Base-by-base conservation (phyloP, 2,329 filamentous ascomycete species). In the Sphaerulina musiva region DNA sequence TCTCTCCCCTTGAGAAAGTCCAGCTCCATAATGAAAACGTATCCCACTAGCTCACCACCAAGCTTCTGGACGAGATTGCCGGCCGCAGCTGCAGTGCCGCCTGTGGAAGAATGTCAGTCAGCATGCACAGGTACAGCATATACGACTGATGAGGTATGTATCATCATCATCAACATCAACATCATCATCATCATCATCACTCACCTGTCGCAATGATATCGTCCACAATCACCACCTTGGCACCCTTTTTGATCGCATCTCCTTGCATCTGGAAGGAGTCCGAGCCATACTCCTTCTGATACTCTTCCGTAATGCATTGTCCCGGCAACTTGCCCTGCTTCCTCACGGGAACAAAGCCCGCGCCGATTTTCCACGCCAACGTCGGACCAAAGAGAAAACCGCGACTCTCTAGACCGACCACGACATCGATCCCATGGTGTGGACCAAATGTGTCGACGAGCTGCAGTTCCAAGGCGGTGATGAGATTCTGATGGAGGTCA, bases 171-270 rank as follows among this genome's bases (percentile, higher is more conserved):
- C 12, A 75, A n/a, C n/a, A n/a, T n/a, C n/a, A n/a, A n/a, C n/a
- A 29, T 29, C 26, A 43, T 9, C 14, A 29, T 29, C 26, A 43
- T 9, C 14, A 43, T 9, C 14, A 9, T 26, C 12, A 75, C 85
- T 72, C 78, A 95, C 92, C 92, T 61, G 93, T 98, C 54, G 93
- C 93, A 76, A 98, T 97, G 69, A 98, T 95, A 72, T 98, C 93
- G 73, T 98, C 93, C 32, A 98, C 90, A 62, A 98, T 81, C 59
- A 98, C 77, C 54, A 95, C 92, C 72, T 86, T 91, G 76, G 95
- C 89, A 36, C 91, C 91, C 48, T 82, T 79, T 75, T 87, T 85
- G 67, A 98, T 85, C 43, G 86, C 85, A 72, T 87, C 90, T 62
- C 81, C 77, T 78, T 98, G 93, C 78, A 98, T 95, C 80, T 97